Evolutionary conservation across 345 rosid genomes (phyloP).

Genomic region (Pistacia atlantica): DNA sequence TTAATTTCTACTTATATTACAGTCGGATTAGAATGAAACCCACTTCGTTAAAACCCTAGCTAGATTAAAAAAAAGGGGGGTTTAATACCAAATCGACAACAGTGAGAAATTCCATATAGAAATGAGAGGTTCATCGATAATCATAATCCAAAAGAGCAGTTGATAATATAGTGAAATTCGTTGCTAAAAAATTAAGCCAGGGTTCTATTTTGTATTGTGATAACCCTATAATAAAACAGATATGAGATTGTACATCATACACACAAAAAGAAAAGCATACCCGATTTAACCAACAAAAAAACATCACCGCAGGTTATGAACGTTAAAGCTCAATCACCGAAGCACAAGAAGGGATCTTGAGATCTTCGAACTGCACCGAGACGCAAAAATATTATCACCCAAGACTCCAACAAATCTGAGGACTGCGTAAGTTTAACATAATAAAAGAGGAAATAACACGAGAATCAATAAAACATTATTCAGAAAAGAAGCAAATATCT

Average conservation of each 20-base stretch:
- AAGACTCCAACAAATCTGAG: constrained; percentile 21
- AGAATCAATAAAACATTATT: constrained; percentile 9
- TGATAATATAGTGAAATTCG: not conserved
- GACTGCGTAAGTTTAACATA: constrained; percentile 5
- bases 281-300: constrained; percentile 17
- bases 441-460: constrained; percentile 4
- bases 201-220: not conserved
- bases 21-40: constrained; percentile 3
- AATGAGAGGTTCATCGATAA: not conserved
- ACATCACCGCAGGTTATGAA: constrained; percentile 13
- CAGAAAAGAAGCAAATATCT: constrained; percentile 2
- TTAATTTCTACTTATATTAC: not conserved
- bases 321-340: constrained; percentile 40
- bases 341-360: constrained; percentile 32
- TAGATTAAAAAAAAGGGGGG: not conserved
- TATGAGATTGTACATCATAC: not conserved
- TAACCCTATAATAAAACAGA: constrained; percentile 17
- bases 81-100: not conserved
- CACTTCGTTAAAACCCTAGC: constrained; percentile 18
- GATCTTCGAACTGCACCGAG: constrained; percentile 39
- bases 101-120: not conserved
- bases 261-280: constrained; percentile 8
- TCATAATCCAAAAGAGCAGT: not conserved
- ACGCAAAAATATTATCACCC: constrained; percentile 32
- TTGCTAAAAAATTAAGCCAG: not conserved